These are phyloP conservation scores for Oemleria cerasiformis DNA, from an alignment of 306 rosid species.

Conservation along the genomic window DNA sequence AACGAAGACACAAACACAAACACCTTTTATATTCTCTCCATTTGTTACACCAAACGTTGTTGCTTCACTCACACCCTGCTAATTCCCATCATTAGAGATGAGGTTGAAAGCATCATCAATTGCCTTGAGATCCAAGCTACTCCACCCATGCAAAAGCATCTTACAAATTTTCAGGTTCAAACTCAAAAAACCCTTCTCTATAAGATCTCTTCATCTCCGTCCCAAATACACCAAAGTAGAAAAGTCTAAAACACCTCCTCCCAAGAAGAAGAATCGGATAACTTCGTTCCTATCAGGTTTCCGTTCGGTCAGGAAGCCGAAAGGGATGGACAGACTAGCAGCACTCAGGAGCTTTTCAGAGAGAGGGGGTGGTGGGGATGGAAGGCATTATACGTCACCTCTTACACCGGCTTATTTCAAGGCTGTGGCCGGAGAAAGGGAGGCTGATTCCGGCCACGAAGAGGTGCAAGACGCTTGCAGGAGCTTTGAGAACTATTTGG, in stretches of 20 bases:
- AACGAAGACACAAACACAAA: slow-evolving; percentile 9
- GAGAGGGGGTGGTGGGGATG: slow-evolving; percentile 17
- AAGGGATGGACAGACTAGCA: slow-evolving; percentile 22
- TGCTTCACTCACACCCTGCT: slow-evolving; percentile 48
- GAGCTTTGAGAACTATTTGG: slow-evolving; percentile 85
- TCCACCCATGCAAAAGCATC: slow-evolving; percentile 58
- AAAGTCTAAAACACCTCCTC: slow-evolving; percentile 2
- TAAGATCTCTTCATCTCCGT: slow-evolving; percentile 34
- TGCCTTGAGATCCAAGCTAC: slow-evolving; percentile 73
- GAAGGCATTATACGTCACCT: slow-evolving; percentile 42
- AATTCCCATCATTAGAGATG: slow-evolving; percentile 44
- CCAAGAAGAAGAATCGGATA: slow-evolving; percentile 27
- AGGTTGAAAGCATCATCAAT: slow-evolving; percentile 54
- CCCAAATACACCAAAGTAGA: slow-evolving; percentile 19
- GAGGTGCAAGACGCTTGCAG: slow-evolving; percentile 76
- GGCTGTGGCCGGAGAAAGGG: slow-evolving; percentile 20
- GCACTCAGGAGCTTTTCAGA: slow-evolving; percentile 30
- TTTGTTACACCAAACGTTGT: slow-evolving; percentile 35
- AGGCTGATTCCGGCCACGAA: slow-evolving; percentile 25
- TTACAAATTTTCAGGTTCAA: slow-evolving; percentile 48
- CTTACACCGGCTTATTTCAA: slow-evolving; percentile 40
- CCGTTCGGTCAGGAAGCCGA: slow-evolving; percentile 35
- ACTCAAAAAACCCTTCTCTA: slow-evolving; percentile 50
- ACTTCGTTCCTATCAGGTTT: slow-evolving; percentile 38
- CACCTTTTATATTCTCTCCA: slow-evolving; percentile 10